Conservation (phyloP, 306 rosid species). For the Begonia loranthoides region DNA sequence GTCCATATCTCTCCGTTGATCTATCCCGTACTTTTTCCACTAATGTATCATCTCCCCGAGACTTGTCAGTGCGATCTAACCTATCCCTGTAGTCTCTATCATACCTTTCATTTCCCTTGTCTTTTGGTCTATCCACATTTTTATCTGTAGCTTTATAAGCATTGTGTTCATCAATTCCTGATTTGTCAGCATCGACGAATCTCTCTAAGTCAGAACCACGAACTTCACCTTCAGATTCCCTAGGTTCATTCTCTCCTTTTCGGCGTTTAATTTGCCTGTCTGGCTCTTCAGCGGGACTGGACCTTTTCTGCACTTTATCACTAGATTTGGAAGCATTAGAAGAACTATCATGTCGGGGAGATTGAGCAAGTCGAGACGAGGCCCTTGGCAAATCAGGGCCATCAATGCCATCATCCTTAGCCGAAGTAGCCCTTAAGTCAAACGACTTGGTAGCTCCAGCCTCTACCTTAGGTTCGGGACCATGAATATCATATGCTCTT, state of each 20-base stretch:
- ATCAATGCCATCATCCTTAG: slow-evolving; percentile 70
- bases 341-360: slow-evolving; percentile 69
- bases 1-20: slow-evolving; percentile 81
- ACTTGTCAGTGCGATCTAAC: slow-evolving; percentile 69
- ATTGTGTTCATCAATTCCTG: slow-evolving; percentile 52
- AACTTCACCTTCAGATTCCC: slow-evolving; percentile 65
- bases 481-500: slow-evolving; percentile 34
- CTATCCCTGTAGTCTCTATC: slow-evolving; percentile 84
- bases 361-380: slow-evolving; percentile 52
- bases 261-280: slow-evolving; percentile 86
- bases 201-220: slow-evolving; percentile 72
- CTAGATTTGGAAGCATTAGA: slow-evolving; percentile 38
- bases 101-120: slow-evolving; percentile 72
- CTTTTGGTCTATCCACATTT: slow-evolving; percentile 65
- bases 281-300: slow-evolving; percentile 79
- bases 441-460: slow-evolving; percentile 47
- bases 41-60: slow-evolving; percentile 65
- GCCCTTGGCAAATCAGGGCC: slow-evolving; percentile 43
- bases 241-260: slow-evolving; percentile 67
- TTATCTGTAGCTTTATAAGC: slow-evolving; percentile 53
- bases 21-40: slow-evolving; percentile 71
- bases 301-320: slow-evolving; percentile 82
- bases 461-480: slow-evolving; percentile 58
- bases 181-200: slow-evolving; percentile 51
- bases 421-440: slow-evolving; percentile 38